These are phyloP conservation scores for Pisolithus tinctorius DNA, from an alignment of 768 basidiomycete species.

Conservation along the genomic window DNA sequence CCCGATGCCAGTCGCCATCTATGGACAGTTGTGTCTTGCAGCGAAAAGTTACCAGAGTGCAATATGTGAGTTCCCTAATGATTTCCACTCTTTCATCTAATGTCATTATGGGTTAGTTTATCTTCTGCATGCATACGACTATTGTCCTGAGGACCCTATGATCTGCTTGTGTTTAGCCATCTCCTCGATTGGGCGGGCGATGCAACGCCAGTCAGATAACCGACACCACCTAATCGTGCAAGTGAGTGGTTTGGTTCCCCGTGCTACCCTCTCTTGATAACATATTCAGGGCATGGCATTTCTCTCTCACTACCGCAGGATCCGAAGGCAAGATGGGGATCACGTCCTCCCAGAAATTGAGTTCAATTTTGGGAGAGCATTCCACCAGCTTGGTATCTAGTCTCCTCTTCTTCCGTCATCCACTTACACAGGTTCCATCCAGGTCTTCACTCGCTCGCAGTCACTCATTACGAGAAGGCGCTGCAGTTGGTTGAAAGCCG, in stretches of 20 bases:
- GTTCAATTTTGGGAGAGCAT: slow-evolving; percentile 87
- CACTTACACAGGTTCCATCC: background rate
- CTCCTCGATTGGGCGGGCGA: slow-evolving; percentile 82
- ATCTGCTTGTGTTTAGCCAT: slow-evolving; percentile 79
- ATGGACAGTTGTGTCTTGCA: slow-evolving; percentile 79
- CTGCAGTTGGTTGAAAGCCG: slow-evolving; percentile 52
- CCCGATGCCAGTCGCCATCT: slow-evolving; percentile 62
- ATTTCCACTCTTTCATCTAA: background rate
- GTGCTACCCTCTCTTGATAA: background rate
- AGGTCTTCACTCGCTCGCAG: slow-evolving; percentile 81
- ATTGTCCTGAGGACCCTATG: slow-evolving; percentile 77
- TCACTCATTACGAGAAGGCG: slow-evolving; percentile 76
- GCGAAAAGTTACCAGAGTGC: slow-evolving; percentile 88
- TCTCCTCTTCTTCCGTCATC: background rate
- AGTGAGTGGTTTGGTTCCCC: slow-evolving; percentile 23
- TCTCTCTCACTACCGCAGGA: slow-evolving; percentile 69
- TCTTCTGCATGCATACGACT: slow-evolving; percentile 81
- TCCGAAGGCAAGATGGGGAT: slow-evolving; percentile 39
- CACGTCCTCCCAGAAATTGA: slow-evolving; percentile 67
- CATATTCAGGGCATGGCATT: slow-evolving; percentile 72
- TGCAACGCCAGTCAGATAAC: slow-evolving; percentile 94
- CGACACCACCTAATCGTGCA: slow-evolving; percentile 83
- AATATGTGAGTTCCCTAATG: slow-evolving; percentile 56
- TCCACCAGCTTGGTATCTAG: slow-evolving; percentile 81
- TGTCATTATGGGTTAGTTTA: slow-evolving; percentile 52